Base-by-base conservation (phyloP, 2,329 filamentous ascomycete genomes). In the Akanthomyces muscarius region DNA sequence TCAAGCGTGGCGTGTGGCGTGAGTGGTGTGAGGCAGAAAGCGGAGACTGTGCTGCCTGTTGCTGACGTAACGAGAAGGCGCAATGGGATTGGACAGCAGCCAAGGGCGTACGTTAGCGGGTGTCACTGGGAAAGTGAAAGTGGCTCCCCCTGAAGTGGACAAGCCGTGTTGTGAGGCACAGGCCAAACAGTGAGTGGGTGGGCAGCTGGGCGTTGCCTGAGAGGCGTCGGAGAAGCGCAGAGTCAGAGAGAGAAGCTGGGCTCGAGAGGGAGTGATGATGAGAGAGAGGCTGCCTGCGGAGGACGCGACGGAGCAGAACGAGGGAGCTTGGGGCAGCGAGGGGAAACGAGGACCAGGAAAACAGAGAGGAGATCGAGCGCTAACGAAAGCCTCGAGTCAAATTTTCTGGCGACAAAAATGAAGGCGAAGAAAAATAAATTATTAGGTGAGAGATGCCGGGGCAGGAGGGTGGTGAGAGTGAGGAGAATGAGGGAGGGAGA, bases 321-420 rank as follows among this genome's bases (percentile, higher is more conserved):
- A 6, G 56, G 16, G 33, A 8, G 36, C 36, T 30, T 47, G 16
- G 30, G 38, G 47, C 5, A 55, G 48, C 42, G 56, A 56, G 62
- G 52, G 45, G 25, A 61, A 61, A 60, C 42, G 45, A 51, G 47
- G 63, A 41, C 61, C 55, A 42, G 64, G 61, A 48, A 61, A 62
- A 61, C 36, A 61, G 44, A 63, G 61, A 63, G 61, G 63, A 64
- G 68, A 71, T 72, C 79, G 79, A 83, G 76, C 74, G 76, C 81
- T 82, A 83, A 72, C 73, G 65, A 83, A 78, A 78, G 76, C 74
- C 76, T 78, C 76, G 75, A 76, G 64, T 64, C 64, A 69, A 51
- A 44, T 68, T 64, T 67, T 69, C 69, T 56, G 63, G 63, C 65
- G 50, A 64, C 54, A 68, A 63, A 64, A 63, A 50, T 53, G 63